phyloP scores from a whole-genome alignment of 805 yeast species.

The Wickerhamomyces hampshirensis region DNA sequence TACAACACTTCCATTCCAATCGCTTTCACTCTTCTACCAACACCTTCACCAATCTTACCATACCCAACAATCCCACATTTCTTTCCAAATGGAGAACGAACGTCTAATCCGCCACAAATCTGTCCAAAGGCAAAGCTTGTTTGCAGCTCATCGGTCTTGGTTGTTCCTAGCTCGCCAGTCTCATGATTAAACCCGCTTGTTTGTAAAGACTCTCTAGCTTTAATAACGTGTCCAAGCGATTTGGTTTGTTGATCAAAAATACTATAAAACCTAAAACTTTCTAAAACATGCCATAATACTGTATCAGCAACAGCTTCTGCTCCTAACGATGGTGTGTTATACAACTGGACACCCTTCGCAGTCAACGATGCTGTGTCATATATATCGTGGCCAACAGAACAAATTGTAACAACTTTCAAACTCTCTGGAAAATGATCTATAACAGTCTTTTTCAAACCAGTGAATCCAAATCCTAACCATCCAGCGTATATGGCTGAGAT shows the following conservation, averaged over 20 bases:
- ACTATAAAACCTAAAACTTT: slow-evolving; percentile 48
- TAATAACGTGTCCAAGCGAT: slow-evolving; percentile 34
- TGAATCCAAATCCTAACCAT: slow-evolving; percentile 51
- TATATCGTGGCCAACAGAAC: slow-evolving; percentile 56
- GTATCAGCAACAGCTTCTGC: slow-evolving; percentile 65
- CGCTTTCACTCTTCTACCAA: slow-evolving; percentile 44
- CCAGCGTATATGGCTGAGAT: slow-evolving; percentile 55
- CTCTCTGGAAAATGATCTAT: slow-evolving; percentile 39
- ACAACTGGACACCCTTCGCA: slow-evolving; percentile 36
- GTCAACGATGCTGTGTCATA: slow-evolving; percentile 40
- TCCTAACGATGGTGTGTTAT: slow-evolving; percentile 41
- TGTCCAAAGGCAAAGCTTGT: slow-evolving; percentile 34
- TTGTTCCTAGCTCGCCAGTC: slow-evolving; percentile 30
- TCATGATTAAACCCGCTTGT: slow-evolving; percentile 24
- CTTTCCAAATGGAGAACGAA: slow-evolving; percentile 41
- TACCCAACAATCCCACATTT: slow-evolving; percentile 53
- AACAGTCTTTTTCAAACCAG: slow-evolving; percentile 43
- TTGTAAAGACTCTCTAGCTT: slow-evolving; percentile 33
- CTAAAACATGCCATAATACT: slow-evolving; percentile 50
- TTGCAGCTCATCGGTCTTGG: slow-evolving; percentile 15
- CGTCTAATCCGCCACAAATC: slow-evolving; percentile 30
- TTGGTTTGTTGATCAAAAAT: slow-evolving; percentile 30
- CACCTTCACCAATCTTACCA: slow-evolving; percentile 55
- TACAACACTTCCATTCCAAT: slow-evolving; percentile 59
- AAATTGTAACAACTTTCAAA: slow-evolving; percentile 44